These are phyloP conservation scores for Ramaria sp. DNA, from an alignment of 768 basidiomycete species.

Conservation along the genomic window DNA sequence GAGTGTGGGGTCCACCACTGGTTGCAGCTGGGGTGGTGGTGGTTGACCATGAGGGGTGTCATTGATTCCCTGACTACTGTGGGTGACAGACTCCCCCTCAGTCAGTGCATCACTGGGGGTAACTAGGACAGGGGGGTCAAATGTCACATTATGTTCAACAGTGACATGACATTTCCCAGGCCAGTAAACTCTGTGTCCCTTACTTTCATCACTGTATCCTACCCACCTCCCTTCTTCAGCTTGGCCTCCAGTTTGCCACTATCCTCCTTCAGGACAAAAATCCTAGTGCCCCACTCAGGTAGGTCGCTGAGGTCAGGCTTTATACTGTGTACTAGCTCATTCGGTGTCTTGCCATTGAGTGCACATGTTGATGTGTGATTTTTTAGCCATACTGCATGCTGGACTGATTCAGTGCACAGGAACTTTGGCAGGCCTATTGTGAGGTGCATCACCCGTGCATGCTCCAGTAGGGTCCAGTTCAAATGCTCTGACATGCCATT, in stretches of 20 bases:
- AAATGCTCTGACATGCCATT: conserved; percentile 19
- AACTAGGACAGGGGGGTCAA: conserved; percentile 7
- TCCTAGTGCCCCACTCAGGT: background rate
- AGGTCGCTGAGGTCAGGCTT: conserved; percentile 21
- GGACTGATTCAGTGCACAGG: conserved; percentile 20
- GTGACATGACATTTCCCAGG: too few relatives aligned
- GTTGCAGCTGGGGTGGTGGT: too few relatives aligned
- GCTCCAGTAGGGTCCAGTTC: conserved; percentile 19
- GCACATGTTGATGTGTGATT: conserved; percentile 16
- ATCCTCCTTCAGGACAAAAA: too few relatives aligned
- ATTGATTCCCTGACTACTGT: background rate
- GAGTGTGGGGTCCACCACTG: background rate
- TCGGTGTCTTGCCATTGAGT: conserved; percentile 15
- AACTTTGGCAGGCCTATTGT: conserved; percentile 13
- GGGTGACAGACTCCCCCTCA: conserved; percentile 15
- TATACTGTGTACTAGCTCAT: too few relatives aligned
- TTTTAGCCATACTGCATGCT: conserved; percentile 15
- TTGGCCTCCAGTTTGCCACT: too few relatives aligned
- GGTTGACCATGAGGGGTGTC: background rate
- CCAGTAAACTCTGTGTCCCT: too few relatives aligned
- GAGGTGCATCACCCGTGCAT: too few relatives aligned
- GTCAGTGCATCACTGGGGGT: conserved; percentile 8
- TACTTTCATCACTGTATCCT: too few relatives aligned
- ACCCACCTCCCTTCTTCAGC: too few relatives aligned
- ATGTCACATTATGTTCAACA: conserved; percentile 19